Evolutionary conservation across 2,329 filamentous ascomycete species (phyloP).

Genomic region (Juglanconis oblonga): DNA sequence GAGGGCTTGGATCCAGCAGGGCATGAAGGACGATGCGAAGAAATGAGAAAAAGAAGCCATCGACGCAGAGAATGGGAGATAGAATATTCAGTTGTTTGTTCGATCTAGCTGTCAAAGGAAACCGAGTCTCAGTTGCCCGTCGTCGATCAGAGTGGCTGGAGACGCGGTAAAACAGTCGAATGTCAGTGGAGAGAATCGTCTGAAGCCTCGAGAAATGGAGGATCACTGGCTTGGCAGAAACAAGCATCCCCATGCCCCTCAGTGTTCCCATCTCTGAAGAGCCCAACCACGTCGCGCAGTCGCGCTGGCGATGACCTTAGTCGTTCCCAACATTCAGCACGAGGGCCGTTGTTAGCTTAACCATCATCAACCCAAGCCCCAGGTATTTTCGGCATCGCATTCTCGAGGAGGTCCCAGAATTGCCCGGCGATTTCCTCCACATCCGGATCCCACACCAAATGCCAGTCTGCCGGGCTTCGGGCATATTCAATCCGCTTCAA

Average conservation of each 20-base stretch:
- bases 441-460: background rate
- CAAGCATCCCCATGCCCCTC: too few relatives aligned
- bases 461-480: background rate
- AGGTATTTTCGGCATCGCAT: background rate
- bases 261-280: too few relatives aligned
- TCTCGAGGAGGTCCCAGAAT: background rate
- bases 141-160: too few relatives aligned
- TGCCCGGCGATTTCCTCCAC: background rate
- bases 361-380: background rate
- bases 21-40: slow-evolving; percentile 61
- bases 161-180: too few relatives aligned
- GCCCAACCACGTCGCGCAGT: background rate
- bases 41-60: slow-evolving; percentile 26
- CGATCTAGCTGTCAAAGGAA: too few relatives aligned
- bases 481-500: background rate
- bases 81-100: too few relatives aligned
- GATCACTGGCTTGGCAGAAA: too few relatives aligned
- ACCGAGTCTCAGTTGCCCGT: too few relatives aligned
- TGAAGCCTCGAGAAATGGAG: too few relatives aligned
- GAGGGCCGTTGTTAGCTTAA: background rate
- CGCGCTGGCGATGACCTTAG: background rate
- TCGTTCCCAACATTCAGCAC: too few relatives aligned
- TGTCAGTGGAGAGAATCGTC: too few relatives aligned
- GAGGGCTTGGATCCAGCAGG: slow-evolving; percentile 59
- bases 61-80: background rate